Evolutionary conservation across 192 early-diverging fungal species (phyloP).

Genomic region (Entophlyctis luteolus): DNA sequence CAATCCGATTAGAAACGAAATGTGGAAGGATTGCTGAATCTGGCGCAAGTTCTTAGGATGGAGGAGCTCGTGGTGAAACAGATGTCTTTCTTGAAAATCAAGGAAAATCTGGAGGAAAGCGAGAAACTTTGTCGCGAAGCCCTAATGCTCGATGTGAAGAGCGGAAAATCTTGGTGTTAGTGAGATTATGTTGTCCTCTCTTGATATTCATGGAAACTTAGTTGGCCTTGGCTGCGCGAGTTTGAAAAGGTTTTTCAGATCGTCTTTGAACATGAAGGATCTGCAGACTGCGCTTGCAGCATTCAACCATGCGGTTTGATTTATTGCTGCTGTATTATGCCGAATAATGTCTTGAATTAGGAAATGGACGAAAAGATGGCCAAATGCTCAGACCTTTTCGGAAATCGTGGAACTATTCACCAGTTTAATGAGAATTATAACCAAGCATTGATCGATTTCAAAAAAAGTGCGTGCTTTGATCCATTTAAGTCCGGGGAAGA

Average conservation of each 20-base stretch:
- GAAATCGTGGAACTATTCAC: conserved; percentile 17
- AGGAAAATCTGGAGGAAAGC: conserved; percentile 8
- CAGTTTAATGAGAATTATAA: conserved; percentile 6
- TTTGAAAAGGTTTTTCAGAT: not conserved
- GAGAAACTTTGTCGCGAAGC: conserved; percentile 22
- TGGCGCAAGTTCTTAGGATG: conserved; percentile 4
- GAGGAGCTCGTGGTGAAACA: not conserved
- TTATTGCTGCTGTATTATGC: not conserved
- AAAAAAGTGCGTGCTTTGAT: not conserved
- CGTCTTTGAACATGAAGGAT: not conserved
- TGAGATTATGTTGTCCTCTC: not conserved
- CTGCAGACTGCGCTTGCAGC: not conserved
- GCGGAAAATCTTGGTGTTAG: conserved; percentile 23
- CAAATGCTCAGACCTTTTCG: conserved; percentile 14
- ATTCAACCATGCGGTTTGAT: not conserved
- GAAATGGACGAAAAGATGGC: not conserved
- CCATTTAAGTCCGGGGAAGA: conserved; percentile 8
- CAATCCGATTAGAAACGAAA: conserved; percentile 1
- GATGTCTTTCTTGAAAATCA: not conserved
- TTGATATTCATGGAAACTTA: not conserved
- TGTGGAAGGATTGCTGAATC: conserved; percentile 3
- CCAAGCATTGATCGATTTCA: conserved; percentile 8
- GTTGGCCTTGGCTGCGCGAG: conserved; percentile 10
- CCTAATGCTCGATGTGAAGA: not conserved
- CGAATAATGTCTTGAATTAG: not conserved